Evolutionary conservation across 2,329 filamentous ascomycete species (phyloP), one percentile per base, ranked within the genome.

Genomic region (Fusarium nanum): DNA sequence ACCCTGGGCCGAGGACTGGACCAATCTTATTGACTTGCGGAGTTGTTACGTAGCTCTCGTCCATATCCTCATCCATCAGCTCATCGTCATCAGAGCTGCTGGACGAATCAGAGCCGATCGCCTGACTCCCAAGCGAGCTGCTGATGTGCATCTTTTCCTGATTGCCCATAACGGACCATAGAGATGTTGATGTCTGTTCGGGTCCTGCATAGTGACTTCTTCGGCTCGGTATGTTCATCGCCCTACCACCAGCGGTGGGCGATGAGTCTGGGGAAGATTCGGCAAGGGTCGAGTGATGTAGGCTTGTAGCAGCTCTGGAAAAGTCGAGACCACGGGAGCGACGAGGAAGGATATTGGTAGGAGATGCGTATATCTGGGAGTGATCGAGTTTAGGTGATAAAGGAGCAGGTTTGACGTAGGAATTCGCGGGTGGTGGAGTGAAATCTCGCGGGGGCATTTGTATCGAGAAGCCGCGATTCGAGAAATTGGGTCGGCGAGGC

Each of bases 241-340:
- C 88, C 68, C 84, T 81, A 40, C 92, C 89, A 55, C 90, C 90
- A 57, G 96, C 91, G 14, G 91, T 94, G 1, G 96, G 96, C 1
- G 94, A 98, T 0, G 93, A 96, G 78, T 97, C 94, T 6, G 94
- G 94, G 7, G 93, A 96, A 1, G 93, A 92, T 73, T 97, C 93
- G 59, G 95, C 94, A 11, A 98, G 87, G 1, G 93, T 98, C 18
- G 95, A 98, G 80, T 98, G 96, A 81, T 98, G 96, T 23, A 99
- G 85, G 77, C 94, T 97, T 13, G 95, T 98, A 67, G 93, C 96
- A 13, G 94, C 94, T 72, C 95, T 88, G 42, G 95, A 95, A 80
- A 97, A 98, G 81, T 98, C 95, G 65, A 98, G 85, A 45, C 95
- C 95, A 59, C 95, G 89, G 30, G 94, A 98, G 66, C 94, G 91